Conservation (phyloP, 1,284 basidiomycete genomes). For the Moniliella sp. region DNA sequence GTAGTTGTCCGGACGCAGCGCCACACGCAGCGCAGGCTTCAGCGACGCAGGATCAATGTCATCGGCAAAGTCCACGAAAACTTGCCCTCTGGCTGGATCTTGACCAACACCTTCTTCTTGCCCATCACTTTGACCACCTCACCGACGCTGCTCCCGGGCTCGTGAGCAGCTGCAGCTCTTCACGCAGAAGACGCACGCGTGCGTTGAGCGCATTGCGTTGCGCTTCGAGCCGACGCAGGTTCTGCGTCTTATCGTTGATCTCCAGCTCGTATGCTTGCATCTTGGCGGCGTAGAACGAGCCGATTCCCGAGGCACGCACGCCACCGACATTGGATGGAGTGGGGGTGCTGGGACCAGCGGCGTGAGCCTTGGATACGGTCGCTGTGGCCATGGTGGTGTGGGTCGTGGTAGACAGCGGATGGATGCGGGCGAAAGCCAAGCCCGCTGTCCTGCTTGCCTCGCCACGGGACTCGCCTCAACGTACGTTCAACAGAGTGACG, state of each 20-base stretch:
- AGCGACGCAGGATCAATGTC: constrained; percentile 64
- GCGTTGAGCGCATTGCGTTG: constrained; percentile 91
- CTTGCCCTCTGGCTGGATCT: constrained; percentile 95
- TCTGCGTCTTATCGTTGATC: constrained; percentile 90
- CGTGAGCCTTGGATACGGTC: too few relatives aligned
- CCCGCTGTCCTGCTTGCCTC: too few relatives aligned
- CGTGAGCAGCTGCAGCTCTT: constrained; percentile 87
- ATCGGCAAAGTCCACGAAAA: constrained; percentile 81
- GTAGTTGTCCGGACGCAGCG: constrained; percentile 84
- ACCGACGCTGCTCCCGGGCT: constrained; percentile 89
- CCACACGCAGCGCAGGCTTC: constrained; percentile 70
- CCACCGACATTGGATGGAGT: too few relatives aligned
- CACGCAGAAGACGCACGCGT: constrained; percentile 57
- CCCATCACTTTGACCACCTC: constrained; percentile 97
- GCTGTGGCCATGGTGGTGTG: too few relatives aligned
- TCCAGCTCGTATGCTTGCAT: constrained; percentile 74
- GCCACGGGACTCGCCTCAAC: too few relatives aligned
- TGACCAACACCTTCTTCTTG: constrained; percentile 93
- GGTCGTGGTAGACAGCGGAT: too few relatives aligned
- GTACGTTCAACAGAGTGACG: too few relatives aligned
- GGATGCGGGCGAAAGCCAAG: too few relatives aligned
- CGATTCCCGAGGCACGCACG: constrained; percentile 24
- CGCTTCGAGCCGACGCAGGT: constrained; percentile 77
- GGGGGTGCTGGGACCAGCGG: too few relatives aligned
- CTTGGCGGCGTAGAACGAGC: constrained; percentile 84